Conservation (phyloP, 2,329 filamentous ascomycete genomes). For the Alternaria gansuensis region DNA sequence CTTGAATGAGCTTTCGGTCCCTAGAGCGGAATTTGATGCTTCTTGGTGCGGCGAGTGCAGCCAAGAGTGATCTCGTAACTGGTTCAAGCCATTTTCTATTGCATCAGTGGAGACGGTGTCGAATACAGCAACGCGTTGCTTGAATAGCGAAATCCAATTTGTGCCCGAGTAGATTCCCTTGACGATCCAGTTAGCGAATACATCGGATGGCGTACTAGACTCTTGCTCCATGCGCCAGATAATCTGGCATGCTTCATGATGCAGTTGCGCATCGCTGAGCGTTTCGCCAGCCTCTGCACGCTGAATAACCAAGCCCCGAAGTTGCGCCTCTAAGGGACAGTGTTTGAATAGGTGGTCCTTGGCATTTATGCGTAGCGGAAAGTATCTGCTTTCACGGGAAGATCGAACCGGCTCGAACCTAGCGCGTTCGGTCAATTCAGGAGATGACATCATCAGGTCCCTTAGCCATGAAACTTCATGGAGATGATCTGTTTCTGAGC, state of each 20-base stretch:
- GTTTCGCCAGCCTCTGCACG: slow-evolving; percentile 11
- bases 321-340: slow-evolving; percentile 34
- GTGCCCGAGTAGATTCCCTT: slow-evolving; percentile 30
- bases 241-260: slow-evolving; percentile 37
- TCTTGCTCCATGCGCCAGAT: slow-evolving; percentile 34
- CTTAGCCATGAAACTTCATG: slow-evolving; percentile 35
- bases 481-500: not conserved
- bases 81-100: not conserved
- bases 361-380: slow-evolving; percentile 23
- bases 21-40: not conserved
- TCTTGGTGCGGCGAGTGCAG: not conserved
- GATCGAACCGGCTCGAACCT: slow-evolving; percentile 35
- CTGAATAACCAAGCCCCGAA: slow-evolving; percentile 28
- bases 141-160: slow-evolving; percentile 27
- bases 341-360: slow-evolving; percentile 36
- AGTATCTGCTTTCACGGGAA: slow-evolving; percentile 29
- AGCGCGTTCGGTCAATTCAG: slow-evolving; percentile 28
- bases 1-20: not conserved
- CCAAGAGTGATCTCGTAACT: not conserved
- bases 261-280: slow-evolving; percentile 25
- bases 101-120: not conserved
- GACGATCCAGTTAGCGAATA: slow-evolving; percentile 37
- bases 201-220: slow-evolving; percentile 33
- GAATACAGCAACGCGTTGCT: slow-evolving; percentile 19
- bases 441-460: slow-evolving; percentile 37